Evolutionary conservation across 257 asterid species (phyloP).

Genomic region (Leptodermis oblonga): DNA sequence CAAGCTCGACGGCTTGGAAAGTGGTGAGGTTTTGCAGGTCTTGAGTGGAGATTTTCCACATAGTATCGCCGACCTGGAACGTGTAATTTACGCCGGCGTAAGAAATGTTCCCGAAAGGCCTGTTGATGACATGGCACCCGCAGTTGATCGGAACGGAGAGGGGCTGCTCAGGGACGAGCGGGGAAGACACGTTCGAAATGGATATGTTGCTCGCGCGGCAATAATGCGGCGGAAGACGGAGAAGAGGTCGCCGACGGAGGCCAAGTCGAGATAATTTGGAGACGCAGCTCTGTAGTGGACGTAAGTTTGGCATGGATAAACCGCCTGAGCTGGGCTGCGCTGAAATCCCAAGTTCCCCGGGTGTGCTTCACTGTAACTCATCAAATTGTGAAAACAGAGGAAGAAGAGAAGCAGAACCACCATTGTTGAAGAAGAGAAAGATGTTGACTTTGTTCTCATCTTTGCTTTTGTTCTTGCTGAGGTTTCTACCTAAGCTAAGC

Average conservation of each 20-base stretch:
- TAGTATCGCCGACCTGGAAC: slow-evolving; percentile 46
- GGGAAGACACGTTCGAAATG: slow-evolving; percentile 38
- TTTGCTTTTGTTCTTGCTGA: too few relatives aligned
- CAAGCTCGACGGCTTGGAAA: slow-evolving; percentile 61
- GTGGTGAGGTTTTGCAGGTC: slow-evolving; percentile 59
- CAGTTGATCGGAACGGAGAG: slow-evolving; percentile 67
- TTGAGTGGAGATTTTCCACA: slow-evolving; percentile 33
- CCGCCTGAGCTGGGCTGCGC: slow-evolving; percentile 46
- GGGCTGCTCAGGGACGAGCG: slow-evolving; percentile 48
- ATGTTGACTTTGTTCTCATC: slow-evolving; percentile 22
- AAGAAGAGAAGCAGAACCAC: slow-evolving; percentile 22
- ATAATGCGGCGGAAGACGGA: slow-evolving; percentile 67
- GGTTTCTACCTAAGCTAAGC: too few relatives aligned
- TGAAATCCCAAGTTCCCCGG: slow-evolving; percentile 56
- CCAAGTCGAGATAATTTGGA: slow-evolving; percentile 63
- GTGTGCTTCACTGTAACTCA: slow-evolving; percentile 28
- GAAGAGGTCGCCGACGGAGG: slow-evolving; percentile 79
- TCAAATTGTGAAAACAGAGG: slow-evolving; percentile 15
- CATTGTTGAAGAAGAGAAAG: slow-evolving; percentile 6
- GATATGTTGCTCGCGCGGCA: slow-evolving; percentile 64
- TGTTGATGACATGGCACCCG: slow-evolving; percentile 62
- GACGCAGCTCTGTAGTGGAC: slow-evolving; percentile 58
- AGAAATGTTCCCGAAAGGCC: slow-evolving; percentile 43
- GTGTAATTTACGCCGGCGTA: slow-evolving; percentile 53
- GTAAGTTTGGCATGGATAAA: slow-evolving; percentile 62